Evolutionary conservation across 805 yeast species (phyloP).

Genomic region (Yarrowia hollandica): DNA sequence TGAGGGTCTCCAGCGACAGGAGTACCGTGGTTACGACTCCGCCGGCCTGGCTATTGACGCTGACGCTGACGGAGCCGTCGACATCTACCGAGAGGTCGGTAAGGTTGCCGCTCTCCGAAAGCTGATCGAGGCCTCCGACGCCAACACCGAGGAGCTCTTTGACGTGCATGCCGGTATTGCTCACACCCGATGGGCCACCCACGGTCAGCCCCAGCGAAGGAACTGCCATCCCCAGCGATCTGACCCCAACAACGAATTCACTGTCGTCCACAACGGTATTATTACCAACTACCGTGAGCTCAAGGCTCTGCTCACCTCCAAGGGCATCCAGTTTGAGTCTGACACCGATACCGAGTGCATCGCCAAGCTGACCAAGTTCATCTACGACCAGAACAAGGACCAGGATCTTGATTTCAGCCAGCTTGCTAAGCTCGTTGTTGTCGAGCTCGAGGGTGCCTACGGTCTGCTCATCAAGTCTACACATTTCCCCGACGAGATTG

Average conservation of each 20-base stretch:
- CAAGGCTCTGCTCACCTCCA: constrained; percentile 72
- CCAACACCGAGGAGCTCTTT: constrained; percentile 59
- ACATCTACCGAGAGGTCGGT: constrained; percentile 82
- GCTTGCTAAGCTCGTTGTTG: constrained; percentile 85
- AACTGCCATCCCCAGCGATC: constrained; percentile 98
- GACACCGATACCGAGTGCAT: constrained; percentile 98
- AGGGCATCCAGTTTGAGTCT: constrained; percentile 81
- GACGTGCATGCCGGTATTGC: constrained; percentile 94
- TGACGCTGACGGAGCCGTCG: constrained; percentile 67
- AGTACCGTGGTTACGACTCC: constrained; percentile 97
- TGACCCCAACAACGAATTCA: constrained; percentile 77
- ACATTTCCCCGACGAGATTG: constrained; percentile 92
- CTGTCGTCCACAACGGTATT: constrained; percentile 96
- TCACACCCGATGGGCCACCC: constrained; percentile 99
- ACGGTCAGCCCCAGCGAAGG: constrained; percentile 81
- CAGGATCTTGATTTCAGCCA: constrained; percentile 80
- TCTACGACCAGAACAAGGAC: constrained; percentile 80
- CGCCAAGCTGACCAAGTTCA: constrained; percentile 90
- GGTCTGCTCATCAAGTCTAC: constrained; percentile 90
- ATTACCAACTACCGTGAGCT: constrained; percentile 93
- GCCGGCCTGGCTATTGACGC: constrained; percentile 97
- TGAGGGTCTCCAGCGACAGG: constrained; percentile 73
- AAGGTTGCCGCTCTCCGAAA: constrained; percentile 82
- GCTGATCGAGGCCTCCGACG: constrained; percentile 49
- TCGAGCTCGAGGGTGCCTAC: constrained; percentile 95